A percentile compares a stretch with the other conserved stretches of the same genome.
phyloP scores from a whole-genome alignment of 768 basidiomycete species.

The Calvatia gigantea region DNA sequence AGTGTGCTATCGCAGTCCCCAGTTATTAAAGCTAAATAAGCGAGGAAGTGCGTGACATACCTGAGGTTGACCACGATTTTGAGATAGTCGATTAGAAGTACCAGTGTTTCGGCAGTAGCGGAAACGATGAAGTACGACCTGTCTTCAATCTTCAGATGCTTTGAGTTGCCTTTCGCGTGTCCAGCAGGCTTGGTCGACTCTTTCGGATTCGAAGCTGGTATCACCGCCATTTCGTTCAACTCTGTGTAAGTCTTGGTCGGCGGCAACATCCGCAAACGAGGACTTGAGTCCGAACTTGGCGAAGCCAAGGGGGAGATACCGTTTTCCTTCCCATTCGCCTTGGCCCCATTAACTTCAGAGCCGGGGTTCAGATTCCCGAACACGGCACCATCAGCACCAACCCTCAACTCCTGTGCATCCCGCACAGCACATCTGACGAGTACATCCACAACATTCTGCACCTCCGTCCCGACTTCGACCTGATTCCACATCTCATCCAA shows the following conservation, averaged over 20 bases:
- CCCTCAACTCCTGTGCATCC: slow-evolving; percentile 69
- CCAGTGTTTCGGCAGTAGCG: slow-evolving; percentile 75
- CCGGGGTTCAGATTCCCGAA: slow-evolving; percentile 12
- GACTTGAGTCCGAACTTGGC: background rate
- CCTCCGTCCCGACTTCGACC: slow-evolving; percentile 58
- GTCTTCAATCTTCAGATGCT: slow-evolving; percentile 78
- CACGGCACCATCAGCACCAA: slow-evolving; percentile 27
- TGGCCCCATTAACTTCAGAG: slow-evolving; percentile 8
- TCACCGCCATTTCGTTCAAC: background rate
- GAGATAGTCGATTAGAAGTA: slow-evolving; percentile 80
- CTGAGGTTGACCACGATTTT: slow-evolving; percentile 79
- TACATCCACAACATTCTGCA: slow-evolving; percentile 72
- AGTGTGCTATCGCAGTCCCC: slow-evolving; percentile 47
- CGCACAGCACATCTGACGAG: slow-evolving; percentile 79
- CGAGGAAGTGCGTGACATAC: background rate
- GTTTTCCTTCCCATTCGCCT: background rate
- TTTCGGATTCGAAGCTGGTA: background rate
- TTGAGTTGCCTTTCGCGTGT: slow-evolving; percentile 24
- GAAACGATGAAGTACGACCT: slow-evolving; percentile 80
- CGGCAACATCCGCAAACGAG: background rate
- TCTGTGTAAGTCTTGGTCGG: slow-evolving; percentile 8
- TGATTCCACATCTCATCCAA: slow-evolving; percentile 96
- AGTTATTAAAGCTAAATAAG: background rate
- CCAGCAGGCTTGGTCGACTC: background rate
- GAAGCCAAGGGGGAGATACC: too few relatives aligned